These are phyloP conservation scores for Lactarius pseudohatsudake DNA, from an alignment of 768 basidiomycete genomes.

Conservation along the genomic window DNA sequence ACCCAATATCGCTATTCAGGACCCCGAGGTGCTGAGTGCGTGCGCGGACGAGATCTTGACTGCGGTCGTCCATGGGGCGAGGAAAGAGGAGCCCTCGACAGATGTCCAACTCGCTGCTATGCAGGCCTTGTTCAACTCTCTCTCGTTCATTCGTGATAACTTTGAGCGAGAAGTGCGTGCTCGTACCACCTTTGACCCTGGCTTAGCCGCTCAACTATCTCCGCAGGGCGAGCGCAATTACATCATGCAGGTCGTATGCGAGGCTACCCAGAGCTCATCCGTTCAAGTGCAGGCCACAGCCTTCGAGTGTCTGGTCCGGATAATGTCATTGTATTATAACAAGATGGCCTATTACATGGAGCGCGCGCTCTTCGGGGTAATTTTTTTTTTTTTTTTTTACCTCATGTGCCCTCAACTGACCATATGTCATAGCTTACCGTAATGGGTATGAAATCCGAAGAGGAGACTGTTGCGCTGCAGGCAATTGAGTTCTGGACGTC, in stretches of 20 bases:
- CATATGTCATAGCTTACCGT: slow-evolving; percentile 72
- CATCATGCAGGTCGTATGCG: slow-evolving; percentile 99
- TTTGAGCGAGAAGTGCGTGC: slow-evolving; percentile 89
- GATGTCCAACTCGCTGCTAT: slow-evolving; percentile 95
- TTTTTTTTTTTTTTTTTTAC: slow-evolving; percentile 35
- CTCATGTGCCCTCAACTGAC: slow-evolving; percentile 14
- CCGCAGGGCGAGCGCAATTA: slow-evolving; percentile 95
- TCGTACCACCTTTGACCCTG: slow-evolving; percentile 3
- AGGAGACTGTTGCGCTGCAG: slow-evolving; percentile 90
- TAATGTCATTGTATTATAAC: slow-evolving; percentile 98
- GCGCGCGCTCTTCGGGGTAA: slow-evolving; percentile 92
- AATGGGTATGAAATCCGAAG: slow-evolving; percentile 92
- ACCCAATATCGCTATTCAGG: slow-evolving; percentile 48
- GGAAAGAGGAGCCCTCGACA: slow-evolving; percentile 88
- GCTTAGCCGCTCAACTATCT: slow-evolving; percentile 15
- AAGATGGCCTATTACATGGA: slow-evolving; percentile 99
- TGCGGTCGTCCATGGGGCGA: slow-evolving; percentile 95
- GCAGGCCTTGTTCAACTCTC: slow-evolving; percentile 88
- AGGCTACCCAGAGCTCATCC: slow-evolving; percentile 85
- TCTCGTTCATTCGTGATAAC: slow-evolving; percentile 97
- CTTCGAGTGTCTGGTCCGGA: slow-evolving; percentile 92
- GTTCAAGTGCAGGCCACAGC: slow-evolving; percentile 91
- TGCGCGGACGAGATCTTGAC: slow-evolving; percentile 98
- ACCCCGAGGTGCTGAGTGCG: slow-evolving; percentile 85
- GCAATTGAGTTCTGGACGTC: slow-evolving; percentile 99